Base-by-base conservation (phyloP, 2,329 filamentous ascomycete genomes). In the Aspergillus sp. region DNA sequence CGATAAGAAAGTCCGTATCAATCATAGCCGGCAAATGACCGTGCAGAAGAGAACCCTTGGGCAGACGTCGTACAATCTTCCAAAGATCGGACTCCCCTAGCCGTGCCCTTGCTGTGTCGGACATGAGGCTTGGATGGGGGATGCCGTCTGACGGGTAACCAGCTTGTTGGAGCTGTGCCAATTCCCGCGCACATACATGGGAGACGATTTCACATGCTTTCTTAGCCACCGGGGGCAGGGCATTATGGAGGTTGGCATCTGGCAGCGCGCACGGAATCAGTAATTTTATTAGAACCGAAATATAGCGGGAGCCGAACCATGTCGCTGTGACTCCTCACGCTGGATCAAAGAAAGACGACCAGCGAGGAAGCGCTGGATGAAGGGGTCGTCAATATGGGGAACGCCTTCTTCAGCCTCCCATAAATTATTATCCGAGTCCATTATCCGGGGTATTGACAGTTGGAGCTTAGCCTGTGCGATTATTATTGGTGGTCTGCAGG, bases 1-100 rank as follows among this genome's bases (percentile, higher is more conserved):
- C 83, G 39, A 96, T 82, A 7, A 96, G 77, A 78, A 86, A 96
- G 69, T 91, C 89, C 62, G 92, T 86, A 71, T 96, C 89, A 49
- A 96, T 89, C 87, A 96, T 96, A 66, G 93, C 91, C 73, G 96
- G 90, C 70, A 96, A 79, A 74, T 98, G 93, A 43, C 91, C 91
- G 77, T 98, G 93, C 59, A 72, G 57, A 1, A 73, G 65, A 6
- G 73, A 71, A 12, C 93, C 95, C 73, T 98, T 98, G 26, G 93
- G 93, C 89, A 98, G 91, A 62, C 80, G 83, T 58, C 87, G 84
- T 15, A 96, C 83, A 65, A 97, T 95, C 62, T 86, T 83, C 91
- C 91, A 98, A 22, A 97, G 80, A 68, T 87, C 87, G 13, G 91
- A 96, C 64, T 81, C 81, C 74, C 96, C 91, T 85, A 96, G 96